phyloP scores from a whole-genome alignment of 2,329 filamentous ascomycete species.

The Aspergillus ustus region DNA sequence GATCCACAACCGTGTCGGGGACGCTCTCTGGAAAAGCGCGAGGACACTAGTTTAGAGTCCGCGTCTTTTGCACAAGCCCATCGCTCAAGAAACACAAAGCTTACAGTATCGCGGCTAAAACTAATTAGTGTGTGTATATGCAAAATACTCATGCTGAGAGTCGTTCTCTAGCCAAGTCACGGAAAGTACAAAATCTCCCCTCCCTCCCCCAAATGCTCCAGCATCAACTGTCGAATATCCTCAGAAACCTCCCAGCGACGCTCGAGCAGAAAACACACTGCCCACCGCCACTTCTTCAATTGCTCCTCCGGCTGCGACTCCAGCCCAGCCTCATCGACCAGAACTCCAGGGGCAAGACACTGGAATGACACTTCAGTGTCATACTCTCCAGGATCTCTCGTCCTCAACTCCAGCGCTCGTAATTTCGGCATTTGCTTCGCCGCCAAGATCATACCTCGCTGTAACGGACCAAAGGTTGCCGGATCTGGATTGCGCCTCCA shows the following conservation, averaged over 20 bases:
- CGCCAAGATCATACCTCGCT: not conserved
- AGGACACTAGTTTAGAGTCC: not conserved
- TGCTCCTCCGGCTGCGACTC: not conserved
- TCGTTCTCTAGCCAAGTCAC: not conserved
- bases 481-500: slow-evolving; percentile 4
- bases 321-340: not conserved
- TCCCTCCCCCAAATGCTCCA: not conserved
- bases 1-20: not conserved
- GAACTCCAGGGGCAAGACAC: not conserved
- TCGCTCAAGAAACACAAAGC: too few relatives aligned
- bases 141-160: too few relatives aligned
- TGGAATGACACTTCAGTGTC: not conserved
- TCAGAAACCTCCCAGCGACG: not conserved
- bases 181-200: not conserved
- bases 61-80: too few relatives aligned
- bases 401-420: not conserved
- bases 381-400: not conserved
- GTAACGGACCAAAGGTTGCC: not conserved
- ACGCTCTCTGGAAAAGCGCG: not conserved
- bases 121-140: too few relatives aligned
- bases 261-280: not conserved
- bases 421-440: slow-evolving; percentile 4
- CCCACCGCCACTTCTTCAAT: not conserved
- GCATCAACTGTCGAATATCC: not conserved
- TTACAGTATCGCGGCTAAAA: too few relatives aligned